Evolutionary conservation across 331 rosid species (phyloP).

Genomic region (Rosa hybrid): DNA sequence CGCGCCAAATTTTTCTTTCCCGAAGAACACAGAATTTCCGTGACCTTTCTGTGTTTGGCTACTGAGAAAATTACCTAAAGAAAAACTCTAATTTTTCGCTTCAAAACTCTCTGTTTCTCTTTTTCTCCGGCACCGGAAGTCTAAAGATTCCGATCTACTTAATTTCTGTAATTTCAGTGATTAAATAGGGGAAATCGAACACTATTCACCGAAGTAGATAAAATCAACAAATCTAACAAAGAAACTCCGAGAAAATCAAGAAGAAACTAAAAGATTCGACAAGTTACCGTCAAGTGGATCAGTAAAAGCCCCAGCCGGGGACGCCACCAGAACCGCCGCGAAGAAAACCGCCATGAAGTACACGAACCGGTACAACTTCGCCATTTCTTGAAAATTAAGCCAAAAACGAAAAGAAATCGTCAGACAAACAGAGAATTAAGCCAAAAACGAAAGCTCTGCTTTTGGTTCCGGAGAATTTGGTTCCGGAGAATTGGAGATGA

Average conservation of each 20-base stretch:
- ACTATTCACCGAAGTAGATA: not conserved
- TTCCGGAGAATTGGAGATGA: not conserved
- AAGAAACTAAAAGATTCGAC: not conserved
- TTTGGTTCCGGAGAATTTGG: not conserved
- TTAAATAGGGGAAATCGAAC: slow-evolving; percentile 6
- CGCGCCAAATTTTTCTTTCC: slow-evolving; percentile 21
- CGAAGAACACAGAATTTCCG: not conserved
- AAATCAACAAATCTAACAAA: not conserved
- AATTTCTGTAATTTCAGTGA: slow-evolving; percentile 12
- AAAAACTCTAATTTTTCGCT: not conserved
- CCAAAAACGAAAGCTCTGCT: not conserved
- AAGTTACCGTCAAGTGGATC: slow-evolving; percentile 55
- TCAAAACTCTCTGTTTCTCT: not conserved
- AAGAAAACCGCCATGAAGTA: slow-evolving; percentile 36
- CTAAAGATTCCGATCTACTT: not conserved
- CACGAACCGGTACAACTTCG: slow-evolving; percentile 13
- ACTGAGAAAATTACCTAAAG: slow-evolving; percentile 2
- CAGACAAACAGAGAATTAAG: not conserved
- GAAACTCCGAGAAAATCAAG: not conserved
- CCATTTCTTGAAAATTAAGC: slow-evolving; percentile 42
- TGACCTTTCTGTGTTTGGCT: slow-evolving; percentile 18
- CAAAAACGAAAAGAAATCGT: not conserved
- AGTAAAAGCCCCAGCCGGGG: slow-evolving; percentile 49
- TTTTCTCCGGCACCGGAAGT: not conserved
- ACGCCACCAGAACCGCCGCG: slow-evolving; percentile 46